Evolutionary conservation across 2,329 filamentous ascomycete species (phyloP).

Genomic region (Didymella keratinophila): DNA sequence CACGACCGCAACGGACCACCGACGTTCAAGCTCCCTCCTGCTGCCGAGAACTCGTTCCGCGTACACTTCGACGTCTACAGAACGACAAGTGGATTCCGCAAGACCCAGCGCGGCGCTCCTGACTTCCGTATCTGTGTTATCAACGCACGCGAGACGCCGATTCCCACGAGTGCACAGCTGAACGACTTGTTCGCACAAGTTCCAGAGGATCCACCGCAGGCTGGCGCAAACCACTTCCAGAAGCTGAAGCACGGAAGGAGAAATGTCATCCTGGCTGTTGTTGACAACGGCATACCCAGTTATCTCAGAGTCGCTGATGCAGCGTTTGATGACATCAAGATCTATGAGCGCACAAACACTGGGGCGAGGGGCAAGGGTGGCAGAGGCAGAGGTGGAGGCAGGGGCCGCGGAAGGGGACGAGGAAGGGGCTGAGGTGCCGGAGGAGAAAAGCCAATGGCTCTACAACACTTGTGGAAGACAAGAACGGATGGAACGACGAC

Average conservation of each 20-base stretch:
- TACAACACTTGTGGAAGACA: background rate
- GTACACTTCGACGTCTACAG: slow-evolving; percentile 87
- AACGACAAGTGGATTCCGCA: slow-evolving; percentile 71
- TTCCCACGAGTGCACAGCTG: slow-evolving; percentile 79
- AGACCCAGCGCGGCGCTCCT: slow-evolving; percentile 77
- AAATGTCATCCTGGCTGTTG: slow-evolving; percentile 84
- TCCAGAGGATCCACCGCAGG: slow-evolving; percentile 70
- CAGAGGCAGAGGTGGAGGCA: slow-evolving; percentile 32
- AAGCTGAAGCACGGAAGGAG: slow-evolving; percentile 84
- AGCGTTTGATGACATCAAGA: slow-evolving; percentile 73
- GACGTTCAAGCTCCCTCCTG: slow-evolving; percentile 40
- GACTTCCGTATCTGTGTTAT: slow-evolving; percentile 88
- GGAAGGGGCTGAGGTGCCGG: background rate
- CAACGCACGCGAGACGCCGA: slow-evolving; percentile 72
- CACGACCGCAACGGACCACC: slow-evolving; percentile 65
- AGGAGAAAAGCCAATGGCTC: background rate
- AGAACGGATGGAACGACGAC: background rate
- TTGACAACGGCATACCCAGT: slow-evolving; percentile 89
- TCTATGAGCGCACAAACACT: slow-evolving; percentile 68
- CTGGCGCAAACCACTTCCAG: slow-evolving; percentile 68
- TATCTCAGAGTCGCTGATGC: slow-evolving; percentile 83
- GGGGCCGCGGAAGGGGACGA: slow-evolving; percentile 13
- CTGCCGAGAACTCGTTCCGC: slow-evolving; percentile 66
- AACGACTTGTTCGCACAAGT: slow-evolving; percentile 74
- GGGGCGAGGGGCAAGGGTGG: slow-evolving; percentile 49